Base-by-base conservation (phyloP, 257 asterid genomes). In the Thymus mandschuricus region DNA sequence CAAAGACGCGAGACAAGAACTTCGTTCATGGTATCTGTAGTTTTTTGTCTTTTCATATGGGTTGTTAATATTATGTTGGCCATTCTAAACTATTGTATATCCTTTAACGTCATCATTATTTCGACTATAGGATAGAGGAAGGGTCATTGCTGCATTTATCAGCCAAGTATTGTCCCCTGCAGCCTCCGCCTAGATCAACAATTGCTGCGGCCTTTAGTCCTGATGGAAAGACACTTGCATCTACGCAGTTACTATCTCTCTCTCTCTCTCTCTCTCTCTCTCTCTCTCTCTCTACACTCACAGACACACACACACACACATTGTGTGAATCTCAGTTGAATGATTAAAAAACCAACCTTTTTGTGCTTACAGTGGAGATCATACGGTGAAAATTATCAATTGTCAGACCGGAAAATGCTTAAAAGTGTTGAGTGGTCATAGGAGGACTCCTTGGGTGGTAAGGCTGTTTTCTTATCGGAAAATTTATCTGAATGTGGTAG, bases 371-470 rank as follows among this genome's bases (percentile, higher is more conserved):
- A 92, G 98, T 79, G 98, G 98, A 74, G 98, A 92, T 81, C 98
- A 92, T 76, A 92, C 98, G 2, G 98, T 92, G 68, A 92, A 92
- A 87, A 88, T 92, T 70, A 89, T 89, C 66, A 89, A 92, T 76
- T 89, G 87, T 75, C 92, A 79, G 80, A 89, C 88, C 78, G 95
- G 98, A 69, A 92, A 85, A 69, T 92, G 98, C 87, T 81, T 92
- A 72, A 92, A 92, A 82, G 96, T 88, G 75, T 78, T 92, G 76
- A 92, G 87, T 69, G 98, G 98, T 72, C 98, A 92, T 81, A 88
- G 97, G 78, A 85, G 98, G 83, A 92, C 98, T 54, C 98, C 98
- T 66, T 92, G 98, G 98, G 98, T 89, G 97, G 98, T 92, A 84
- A 85, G 70, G 87, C 76, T 76, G 52, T 78, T 77, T 75, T 73